These are phyloP conservation scores for Ogataea polymorpha DNA, from an alignment of 805 yeast species.

Conservation along the genomic window DNA sequence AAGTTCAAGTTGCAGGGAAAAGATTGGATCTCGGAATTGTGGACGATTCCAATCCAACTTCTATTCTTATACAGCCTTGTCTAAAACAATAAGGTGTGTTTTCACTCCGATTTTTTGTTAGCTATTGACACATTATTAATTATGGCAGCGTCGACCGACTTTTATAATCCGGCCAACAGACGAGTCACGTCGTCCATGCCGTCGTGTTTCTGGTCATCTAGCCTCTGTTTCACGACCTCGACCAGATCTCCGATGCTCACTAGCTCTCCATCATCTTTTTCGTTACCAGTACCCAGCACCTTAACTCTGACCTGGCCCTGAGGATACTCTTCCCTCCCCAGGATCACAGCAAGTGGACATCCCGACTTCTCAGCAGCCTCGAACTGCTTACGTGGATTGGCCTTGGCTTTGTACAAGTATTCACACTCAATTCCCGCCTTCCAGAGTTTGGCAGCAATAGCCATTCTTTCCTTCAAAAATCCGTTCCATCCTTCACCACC, in stretches of 20 bases:
- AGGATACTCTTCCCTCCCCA: conserved; percentile 91
- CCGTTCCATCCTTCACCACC: conserved; percentile 98
- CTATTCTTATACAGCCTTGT: conserved; percentile 7
- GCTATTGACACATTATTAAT: conserved; percentile 6
- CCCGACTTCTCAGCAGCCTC: conserved; percentile 97
- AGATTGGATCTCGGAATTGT: background rate
- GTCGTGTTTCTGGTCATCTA: conserved; percentile 39
- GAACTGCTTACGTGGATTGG: conserved; percentile 92
- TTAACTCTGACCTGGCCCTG: conserved; percentile 83
- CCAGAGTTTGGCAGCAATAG: conserved; percentile 81
- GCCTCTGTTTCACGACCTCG: conserved; percentile 39
- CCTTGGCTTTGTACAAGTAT: conserved; percentile 88
- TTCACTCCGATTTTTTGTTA: conserved; percentile 1
- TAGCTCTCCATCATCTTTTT: conserved; percentile 80
- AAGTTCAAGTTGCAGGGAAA: background rate
- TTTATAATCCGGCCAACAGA: conserved; percentile 54
- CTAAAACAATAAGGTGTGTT: conserved; percentile 1
- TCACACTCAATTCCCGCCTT: conserved; percentile 85
- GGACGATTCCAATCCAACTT: background rate
- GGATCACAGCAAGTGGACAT: conserved; percentile 83
- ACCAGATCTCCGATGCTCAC: conserved; percentile 62
- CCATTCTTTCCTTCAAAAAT: conserved; percentile 87
- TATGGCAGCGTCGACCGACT: conserved; percentile 4
- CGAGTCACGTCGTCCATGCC: conserved; percentile 66
- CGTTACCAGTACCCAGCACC: conserved; percentile 78